A percentile compares a stretch with the other conserved stretches of the same genome.
These are phyloP conservation scores for Xylariomycetidae sp. DNA, from an alignment of 2,329 filamentous ascomycete species.

Conservation along the genomic window DNA sequence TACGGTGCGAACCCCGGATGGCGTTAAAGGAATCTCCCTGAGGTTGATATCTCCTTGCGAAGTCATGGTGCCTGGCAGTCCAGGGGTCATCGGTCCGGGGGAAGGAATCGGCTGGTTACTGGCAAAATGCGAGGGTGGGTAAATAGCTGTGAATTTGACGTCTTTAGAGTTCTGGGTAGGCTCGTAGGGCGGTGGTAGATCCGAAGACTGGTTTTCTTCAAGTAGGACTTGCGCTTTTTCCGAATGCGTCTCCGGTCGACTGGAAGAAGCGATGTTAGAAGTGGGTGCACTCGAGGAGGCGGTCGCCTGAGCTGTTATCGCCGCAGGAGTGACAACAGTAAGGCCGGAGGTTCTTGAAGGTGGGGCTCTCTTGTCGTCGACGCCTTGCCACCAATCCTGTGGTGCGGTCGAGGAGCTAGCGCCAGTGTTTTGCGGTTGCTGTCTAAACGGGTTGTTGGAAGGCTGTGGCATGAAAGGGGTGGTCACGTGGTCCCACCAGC, in stretches of 20 bases:
- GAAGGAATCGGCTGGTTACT: constrained; percentile 46
- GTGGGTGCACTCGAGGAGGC: constrained; percentile 21
- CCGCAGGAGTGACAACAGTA: constrained; percentile 10
- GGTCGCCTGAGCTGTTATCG: constrained; percentile 14
- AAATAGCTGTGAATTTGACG: constrained; percentile 50
- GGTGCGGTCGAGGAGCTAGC: constrained; percentile 9
- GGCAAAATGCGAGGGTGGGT: constrained; percentile 49
- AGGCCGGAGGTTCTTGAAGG: constrained; percentile 6
- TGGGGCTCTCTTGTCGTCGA: constrained; percentile 19
- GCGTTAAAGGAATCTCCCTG: constrained; percentile 51
- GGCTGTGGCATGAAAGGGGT: constrained; percentile 58
- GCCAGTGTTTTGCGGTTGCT: constrained; percentile 23
- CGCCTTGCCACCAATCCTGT: constrained; percentile 24
- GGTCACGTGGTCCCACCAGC: constrained; percentile 74
- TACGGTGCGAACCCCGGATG: constrained; percentile 23
- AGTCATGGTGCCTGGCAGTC: constrained; percentile 54
- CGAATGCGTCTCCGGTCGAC: constrained; percentile 17
- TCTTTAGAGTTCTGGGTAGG: constrained; percentile 35
- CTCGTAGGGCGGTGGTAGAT: constrained; percentile 52
- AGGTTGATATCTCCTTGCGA: constrained; percentile 56
- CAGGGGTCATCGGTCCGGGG: constrained; percentile 58
- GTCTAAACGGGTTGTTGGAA: constrained; percentile 39
- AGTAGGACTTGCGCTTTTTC: constrained; percentile 36
- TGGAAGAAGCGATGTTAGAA: constrained; percentile 18
- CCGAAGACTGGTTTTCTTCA: constrained; percentile 30